These are phyloP conservation scores for Fusarium protoensiforme DNA, from an alignment of 2,329 filamentous ascomycete species.

Conservation along the genomic window DNA sequence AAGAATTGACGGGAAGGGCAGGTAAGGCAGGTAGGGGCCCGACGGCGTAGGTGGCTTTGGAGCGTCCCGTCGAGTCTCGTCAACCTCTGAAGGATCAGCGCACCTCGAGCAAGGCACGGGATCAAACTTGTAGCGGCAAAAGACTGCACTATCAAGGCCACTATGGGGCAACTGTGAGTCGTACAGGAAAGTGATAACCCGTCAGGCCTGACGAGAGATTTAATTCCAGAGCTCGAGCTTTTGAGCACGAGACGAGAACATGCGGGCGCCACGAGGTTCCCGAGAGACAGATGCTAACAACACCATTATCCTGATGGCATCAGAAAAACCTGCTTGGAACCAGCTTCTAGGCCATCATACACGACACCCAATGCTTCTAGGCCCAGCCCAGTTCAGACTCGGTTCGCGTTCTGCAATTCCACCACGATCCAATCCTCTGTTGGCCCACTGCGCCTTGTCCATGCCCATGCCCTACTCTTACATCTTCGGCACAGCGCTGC, in stretches of 20 bases:
- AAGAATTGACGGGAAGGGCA: constrained; percentile 17
- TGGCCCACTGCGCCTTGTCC: constrained; percentile 2
- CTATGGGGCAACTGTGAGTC: constrained; percentile 34
- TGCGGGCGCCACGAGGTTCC: constrained; percentile 1
- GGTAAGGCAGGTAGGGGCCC: constrained; percentile 23
- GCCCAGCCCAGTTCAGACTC: neutral
- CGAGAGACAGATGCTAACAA: constrained; percentile 4
- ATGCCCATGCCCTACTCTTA: constrained; percentile 20
- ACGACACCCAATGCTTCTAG: constrained; percentile 1
- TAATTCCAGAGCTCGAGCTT: constrained; percentile 26
- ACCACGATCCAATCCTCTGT: constrained; percentile 4
- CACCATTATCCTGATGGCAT: neutral
- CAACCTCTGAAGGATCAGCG: constrained; percentile 32
- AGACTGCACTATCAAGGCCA: constrained; percentile 32
- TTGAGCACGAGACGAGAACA: constrained; percentile 28
- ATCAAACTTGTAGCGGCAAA: constrained; percentile 29
- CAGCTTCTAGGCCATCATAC: constrained; percentile 5
- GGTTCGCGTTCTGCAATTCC: constrained; percentile 18
- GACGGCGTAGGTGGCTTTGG: constrained; percentile 36
- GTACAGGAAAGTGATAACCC: constrained; percentile 16
- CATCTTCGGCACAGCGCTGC: constrained; percentile 18
- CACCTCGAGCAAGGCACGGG: constrained; percentile 39
- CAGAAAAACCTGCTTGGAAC: constrained; percentile 33
- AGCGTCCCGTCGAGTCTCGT: constrained; percentile 5
- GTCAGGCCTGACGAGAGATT: constrained; percentile 29